phyloP scores from a whole-genome alignment of 2,329 filamentous ascomycete genomes.

The Hypoxylon sp. region DNA sequence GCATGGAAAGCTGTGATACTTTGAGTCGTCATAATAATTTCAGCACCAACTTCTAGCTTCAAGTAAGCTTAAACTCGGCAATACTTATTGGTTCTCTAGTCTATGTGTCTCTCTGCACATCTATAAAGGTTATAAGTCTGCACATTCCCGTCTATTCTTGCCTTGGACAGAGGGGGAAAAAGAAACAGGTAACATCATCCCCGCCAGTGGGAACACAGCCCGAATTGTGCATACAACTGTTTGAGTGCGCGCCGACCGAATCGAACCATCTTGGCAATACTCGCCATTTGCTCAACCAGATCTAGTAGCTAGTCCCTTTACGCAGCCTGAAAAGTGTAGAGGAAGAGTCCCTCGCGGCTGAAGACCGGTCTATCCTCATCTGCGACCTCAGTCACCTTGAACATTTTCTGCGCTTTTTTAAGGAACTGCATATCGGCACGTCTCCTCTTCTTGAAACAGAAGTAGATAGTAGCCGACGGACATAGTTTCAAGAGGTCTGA shows the following conservation, averaged over 20 bases:
- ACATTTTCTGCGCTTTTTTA: constrained; percentile 77
- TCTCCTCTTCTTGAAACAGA: constrained; percentile 95
- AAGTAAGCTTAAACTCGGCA: constrained; percentile 15
- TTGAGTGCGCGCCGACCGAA: no score
- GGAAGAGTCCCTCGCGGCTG: constrained; percentile 71
- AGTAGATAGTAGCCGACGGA: constrained; percentile 75
- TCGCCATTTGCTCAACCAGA: no score
- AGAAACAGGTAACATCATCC: constrained; percentile 20
- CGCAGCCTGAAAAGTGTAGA: constrained; percentile 66
- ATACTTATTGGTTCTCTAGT: constrained; percentile 20
- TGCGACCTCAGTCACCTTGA: constrained; percentile 72
- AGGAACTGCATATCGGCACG: constrained; percentile 84
- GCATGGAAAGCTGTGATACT: constrained; percentile 13
- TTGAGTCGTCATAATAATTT: not conserved
- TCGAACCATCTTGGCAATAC: no score
- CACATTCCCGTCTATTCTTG: constrained; percentile 27
- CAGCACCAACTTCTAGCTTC: constrained; percentile 2
- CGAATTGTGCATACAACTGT: not conserved
- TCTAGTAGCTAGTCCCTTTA: constrained; percentile 3
- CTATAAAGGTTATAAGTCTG: constrained; percentile 23
- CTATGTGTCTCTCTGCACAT: constrained; percentile 12
- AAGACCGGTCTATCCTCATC: constrained; percentile 74
- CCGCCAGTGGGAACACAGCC: not conserved
- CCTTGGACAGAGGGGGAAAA: not conserved
- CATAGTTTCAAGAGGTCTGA: constrained; percentile 80